phyloP scores from a whole-genome alignment of 2,329 filamentous ascomycete genomes.

The Trichoderma koningiopsis region DNA sequence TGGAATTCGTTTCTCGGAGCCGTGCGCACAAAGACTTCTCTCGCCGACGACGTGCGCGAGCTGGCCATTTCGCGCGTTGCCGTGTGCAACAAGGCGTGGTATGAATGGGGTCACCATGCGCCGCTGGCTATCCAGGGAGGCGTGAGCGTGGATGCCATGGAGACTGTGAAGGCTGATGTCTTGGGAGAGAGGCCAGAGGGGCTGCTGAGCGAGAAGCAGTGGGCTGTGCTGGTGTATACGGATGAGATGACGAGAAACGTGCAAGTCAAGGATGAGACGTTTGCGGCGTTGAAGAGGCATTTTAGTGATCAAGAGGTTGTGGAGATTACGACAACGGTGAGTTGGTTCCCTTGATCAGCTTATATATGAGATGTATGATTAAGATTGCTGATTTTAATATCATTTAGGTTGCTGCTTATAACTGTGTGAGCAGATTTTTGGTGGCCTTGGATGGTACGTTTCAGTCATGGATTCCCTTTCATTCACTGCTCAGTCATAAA shows the following conservation, averaged over 20 bases:
- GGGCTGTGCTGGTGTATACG: constrained; percentile 70
- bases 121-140: constrained; percentile 65
- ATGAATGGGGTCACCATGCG: constrained; percentile 81
- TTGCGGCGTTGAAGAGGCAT: constrained; percentile 59
- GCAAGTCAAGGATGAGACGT: constrained; percentile 68
- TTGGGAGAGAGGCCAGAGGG: constrained; percentile 37
- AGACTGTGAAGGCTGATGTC: constrained; percentile 43
- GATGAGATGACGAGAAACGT: constrained; percentile 83
- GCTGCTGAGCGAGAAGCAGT: constrained; percentile 63
- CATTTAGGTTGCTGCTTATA: constrained; percentile 68
- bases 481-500: constrained; percentile 6
- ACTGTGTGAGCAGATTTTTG: constrained; percentile 81
- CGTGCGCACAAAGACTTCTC: constrained; percentile 55
- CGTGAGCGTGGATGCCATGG: constrained; percentile 54
- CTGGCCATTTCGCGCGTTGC: constrained; percentile 81
- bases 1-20: constrained; percentile 72
- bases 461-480: constrained; percentile 19
- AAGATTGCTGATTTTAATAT: neutral
- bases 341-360: constrained; percentile 29
- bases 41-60: constrained; percentile 65
- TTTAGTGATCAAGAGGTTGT: constrained; percentile 75
- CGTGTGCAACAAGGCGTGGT: constrained; percentile 78
- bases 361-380: neutral
- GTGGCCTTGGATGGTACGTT: constrained; percentile 74
- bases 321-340: constrained; percentile 75